Evolutionary conservation across 495 filamentous ascomycete species (phyloP), one percentile per base, ranked within the genome.

Genomic region (Parathielavia appendiculata): DNA sequence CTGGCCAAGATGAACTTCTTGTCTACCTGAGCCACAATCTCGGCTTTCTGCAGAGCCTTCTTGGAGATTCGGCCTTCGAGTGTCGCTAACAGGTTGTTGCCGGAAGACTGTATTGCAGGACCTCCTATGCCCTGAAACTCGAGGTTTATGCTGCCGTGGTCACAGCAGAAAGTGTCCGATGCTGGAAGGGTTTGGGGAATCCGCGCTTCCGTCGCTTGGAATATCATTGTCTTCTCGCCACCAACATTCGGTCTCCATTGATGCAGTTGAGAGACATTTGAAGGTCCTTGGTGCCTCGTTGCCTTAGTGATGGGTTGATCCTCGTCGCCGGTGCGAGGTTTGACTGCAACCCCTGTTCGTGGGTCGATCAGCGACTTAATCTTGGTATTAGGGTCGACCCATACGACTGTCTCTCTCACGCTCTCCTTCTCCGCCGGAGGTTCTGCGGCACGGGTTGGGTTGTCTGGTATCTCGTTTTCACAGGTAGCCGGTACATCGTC

Each of bases 1-100:
- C 82, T 88, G 22, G 80, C 78, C 4, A 98, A 73, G 44, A 98
- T 90, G 66, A 92, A 98, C 69, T 98, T 98, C 17, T 72, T 79
- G 64, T 97, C 92, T 0, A 97, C 86, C 62, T 98, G 93, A 0
- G 83, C 80, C 38, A 98, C 80, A 6, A 96, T 74, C 48, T 79
- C 69, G 5, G 89, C 87, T 11, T 69, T 67, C 19, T 68, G 68
- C n/a, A 98, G 77, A 5, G 79, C 79, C 12, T 75, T 58, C 61
- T 86, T 92, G 2, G 83, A 88, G 8, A 98, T 70, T 48, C 85
- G 86, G 11, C 80, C 82, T 47, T 69, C 66, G 34, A 71, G 59
- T 10, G 60, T 56, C 12, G 59, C 52, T 9, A 63, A 51, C 0
- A 57, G 34, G 41, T 45, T 55, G 5, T 38, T 62, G 30, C 26